Conservation (phyloP, 1,284 basidiomycete genomes). For the Leccinum solheimii region DNA sequence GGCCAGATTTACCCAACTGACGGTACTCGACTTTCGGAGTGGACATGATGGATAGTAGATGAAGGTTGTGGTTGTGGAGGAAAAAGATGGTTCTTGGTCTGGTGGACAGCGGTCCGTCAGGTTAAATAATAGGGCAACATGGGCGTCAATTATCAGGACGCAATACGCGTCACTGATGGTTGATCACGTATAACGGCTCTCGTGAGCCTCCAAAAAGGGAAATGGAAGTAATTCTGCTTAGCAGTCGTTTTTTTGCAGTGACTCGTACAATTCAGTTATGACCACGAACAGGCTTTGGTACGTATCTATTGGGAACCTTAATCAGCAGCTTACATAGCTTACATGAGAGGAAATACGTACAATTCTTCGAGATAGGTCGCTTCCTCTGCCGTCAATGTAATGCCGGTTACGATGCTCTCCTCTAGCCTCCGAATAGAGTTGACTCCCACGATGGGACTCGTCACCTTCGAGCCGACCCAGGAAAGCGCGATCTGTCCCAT, state of each 20-base stretch:
- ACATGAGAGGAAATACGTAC: constrained; percentile 20
- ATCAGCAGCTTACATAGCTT: background rate
- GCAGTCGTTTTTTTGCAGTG: background rate
- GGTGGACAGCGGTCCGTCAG: background rate
- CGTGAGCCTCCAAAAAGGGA: background rate
- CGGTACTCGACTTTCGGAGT: background rate
- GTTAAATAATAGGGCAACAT: background rate
- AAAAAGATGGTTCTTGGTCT: background rate
- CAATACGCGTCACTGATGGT: background rate
- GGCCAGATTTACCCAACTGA: background rate
- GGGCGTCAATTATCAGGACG: background rate
- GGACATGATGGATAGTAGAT: background rate
- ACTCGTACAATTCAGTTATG: constrained; percentile 10
- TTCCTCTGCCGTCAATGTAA: constrained; percentile 22
- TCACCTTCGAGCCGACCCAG: constrained; percentile 31
- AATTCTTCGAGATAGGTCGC: constrained; percentile 32
- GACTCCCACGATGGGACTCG: constrained; percentile 41
- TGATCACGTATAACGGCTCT: background rate
- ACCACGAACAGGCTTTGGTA: constrained; percentile 23
- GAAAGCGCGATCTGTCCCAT: background rate
- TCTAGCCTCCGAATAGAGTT: constrained; percentile 2
- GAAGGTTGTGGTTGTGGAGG: constrained; percentile 14
- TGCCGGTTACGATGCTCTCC: background rate
- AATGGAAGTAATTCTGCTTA: constrained; percentile 14
- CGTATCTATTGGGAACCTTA: constrained; percentile 15